Evolutionary conservation across 768 basidiomycete genomes (phyloP).

Genomic region (Daedaleopsis sinensis): DNA sequence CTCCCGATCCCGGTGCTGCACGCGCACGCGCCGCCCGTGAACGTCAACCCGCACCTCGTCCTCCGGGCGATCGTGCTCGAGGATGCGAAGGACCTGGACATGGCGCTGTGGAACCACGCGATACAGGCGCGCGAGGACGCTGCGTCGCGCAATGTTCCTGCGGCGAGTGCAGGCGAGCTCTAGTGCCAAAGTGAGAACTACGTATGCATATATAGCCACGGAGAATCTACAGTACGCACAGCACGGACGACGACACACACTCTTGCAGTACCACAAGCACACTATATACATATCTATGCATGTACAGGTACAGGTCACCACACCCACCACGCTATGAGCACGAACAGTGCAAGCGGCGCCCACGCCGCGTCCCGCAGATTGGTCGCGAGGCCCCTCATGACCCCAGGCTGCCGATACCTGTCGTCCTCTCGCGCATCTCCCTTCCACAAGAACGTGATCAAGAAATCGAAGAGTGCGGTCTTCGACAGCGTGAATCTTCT

Average conservation of each 20-base stretch:
- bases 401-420: slow-evolving; percentile 21
- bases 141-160: too few species aligned
- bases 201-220: background rate
- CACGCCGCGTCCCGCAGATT: slow-evolving; percentile 41
- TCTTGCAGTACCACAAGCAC: too few species aligned
- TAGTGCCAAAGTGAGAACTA: too few species aligned
- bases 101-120: slow-evolving; percentile 45
- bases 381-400: slow-evolving; percentile 32
- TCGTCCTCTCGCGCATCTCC: slow-evolving; percentile 2
- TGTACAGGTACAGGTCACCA: slow-evolving; percentile 10
- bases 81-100: slow-evolving; percentile 49
- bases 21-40: slow-evolving; percentile 18
- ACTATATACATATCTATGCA: background rate
- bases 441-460: slow-evolving; percentile 9
- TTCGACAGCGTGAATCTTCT: slow-evolving; percentile 2
- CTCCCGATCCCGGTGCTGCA: slow-evolving; percentile 13
- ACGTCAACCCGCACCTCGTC: slow-evolving; percentile 48
- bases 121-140: slow-evolving; percentile 29
- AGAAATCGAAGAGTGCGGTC: background rate
- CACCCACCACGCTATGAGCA: slow-evolving; percentile 37
- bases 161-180: too few species aligned
- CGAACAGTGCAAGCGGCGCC: slow-evolving; percentile 38
- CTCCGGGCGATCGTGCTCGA: slow-evolving; percentile 57
- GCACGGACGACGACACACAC: too few species aligned
- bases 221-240: too few species aligned